Evolutionary conservation across 768 basidiomycete genomes (phyloP), one percentile per base, ranked within the genome.

Genomic region (Mycena amicta): DNA sequence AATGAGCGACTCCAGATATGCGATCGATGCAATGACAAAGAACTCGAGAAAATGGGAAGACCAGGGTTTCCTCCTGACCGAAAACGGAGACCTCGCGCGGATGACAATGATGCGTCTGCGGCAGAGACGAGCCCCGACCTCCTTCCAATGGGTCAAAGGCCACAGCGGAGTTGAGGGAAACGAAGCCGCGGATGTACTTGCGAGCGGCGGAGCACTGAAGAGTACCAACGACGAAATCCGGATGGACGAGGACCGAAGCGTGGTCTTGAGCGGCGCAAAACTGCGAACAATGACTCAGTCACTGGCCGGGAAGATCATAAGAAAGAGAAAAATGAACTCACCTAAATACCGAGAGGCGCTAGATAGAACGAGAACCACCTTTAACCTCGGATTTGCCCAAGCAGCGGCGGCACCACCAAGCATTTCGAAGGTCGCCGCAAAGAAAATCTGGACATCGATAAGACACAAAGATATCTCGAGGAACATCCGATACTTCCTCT

Each of bases 101-200:
- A 56, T 57, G 0, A 49, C 62, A 0, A 47, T 60, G 0, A 60
- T 58, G 4, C 45, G 50, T 0, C 58, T 73, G 6, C 33, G 67
- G 30, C 25, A 41, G 16, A 33, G 65, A 25, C 47, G 52, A 15
- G 66, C 62, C 3, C 16, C 22, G 3, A 71, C 67, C 1, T 12
- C 41, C 11, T 50, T 74, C 6, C 43, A 50, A 29, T 68, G 69
- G 68, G 68, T 71, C 0, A 71, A 72, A 64, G 71, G 68, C 2
- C 69, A 69, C 28, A 55, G 27, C 8, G 64, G 64, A 2, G 28
- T 57, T 20, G 27, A 30, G 12, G 58, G 66, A 2, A 70, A 71
- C 29, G 63, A 70, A 53, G 64, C 33, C 13, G 43, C 43, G 8
- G 43, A 45, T n/a, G 8, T 45, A 6, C 43, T 45, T 16, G 43